Base-by-base conservation (phyloP, 495 filamentous ascomycete species). In the Chaetomidium leptoderma region DNA sequence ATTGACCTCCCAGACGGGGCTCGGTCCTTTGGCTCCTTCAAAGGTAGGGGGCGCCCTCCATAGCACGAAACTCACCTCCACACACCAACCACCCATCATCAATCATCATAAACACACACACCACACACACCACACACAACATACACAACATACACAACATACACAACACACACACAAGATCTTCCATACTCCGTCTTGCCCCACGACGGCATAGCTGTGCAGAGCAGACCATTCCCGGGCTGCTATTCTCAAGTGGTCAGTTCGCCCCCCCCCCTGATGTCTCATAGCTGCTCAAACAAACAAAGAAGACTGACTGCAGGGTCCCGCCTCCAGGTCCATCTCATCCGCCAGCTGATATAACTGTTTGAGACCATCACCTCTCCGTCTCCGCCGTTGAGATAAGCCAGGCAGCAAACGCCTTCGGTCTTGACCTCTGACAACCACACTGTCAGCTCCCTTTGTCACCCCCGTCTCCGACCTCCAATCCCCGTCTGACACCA, bases 41-140 rank as follows among this genome's bases (percentile, higher is more conserved):
- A 52, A 57, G 55, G 58, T 49, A 68, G 62, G 64, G 68, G 62
- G 66, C 68, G 63, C 66, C 68, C 68, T 65, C 49, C 61, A 56
- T 60, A 52, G 48, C 59, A n/a, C 48, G 33, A 37, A 26, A 46
- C 53, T 48, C n/a, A 51, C 51, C 24, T 30, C 27, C 40, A 33
- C 29, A 33, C 21, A 17, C 24, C 51, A 7, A 19, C 9, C n/a
- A 13, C 16, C 27, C 49, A 29, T 42, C 40, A 17, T 16, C 52
- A 52, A 35, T 24, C 33, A 32, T 30, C 17, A 14, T n/a, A n/a
- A n/a, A n/a, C n/a, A n/a, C n/a, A n/a, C n/a, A n/a, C n/a, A n/a
- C n/a, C 27, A 21, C n/a, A 14, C 53, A 17, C 21, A 48, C 42
- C 37, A 29, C 52, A 52, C 43, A 32, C 33, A 32, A 40, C 17